These are phyloP conservation scores for Exserohilum rostratum DNA, from an alignment of 2,329 filamentous ascomycete species.

Conservation along the genomic window DNA sequence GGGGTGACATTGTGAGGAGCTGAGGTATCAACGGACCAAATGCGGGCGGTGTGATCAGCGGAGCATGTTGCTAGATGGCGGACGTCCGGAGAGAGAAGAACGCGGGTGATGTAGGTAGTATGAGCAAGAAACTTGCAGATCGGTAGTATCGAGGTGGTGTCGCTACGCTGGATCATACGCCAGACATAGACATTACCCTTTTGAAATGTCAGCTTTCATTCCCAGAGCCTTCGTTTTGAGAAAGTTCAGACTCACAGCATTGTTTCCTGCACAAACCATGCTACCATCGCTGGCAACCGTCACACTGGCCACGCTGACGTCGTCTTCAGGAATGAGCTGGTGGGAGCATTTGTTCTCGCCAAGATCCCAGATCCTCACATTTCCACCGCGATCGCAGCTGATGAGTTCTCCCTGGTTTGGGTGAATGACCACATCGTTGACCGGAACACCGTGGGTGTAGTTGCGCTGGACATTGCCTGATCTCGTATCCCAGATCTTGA, in stretches of 20 bases:
- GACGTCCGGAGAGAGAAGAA: slow-evolving; percentile 89
- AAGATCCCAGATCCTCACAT: slow-evolving; percentile 93
- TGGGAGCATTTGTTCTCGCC: slow-evolving; percentile 97
- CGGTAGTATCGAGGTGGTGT: slow-evolving; percentile 82
- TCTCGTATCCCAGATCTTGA: slow-evolving; percentile 96
- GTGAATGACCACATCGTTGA: slow-evolving; percentile 99
- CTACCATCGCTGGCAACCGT: slow-evolving; percentile 95
- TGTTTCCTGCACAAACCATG: slow-evolving; percentile 91
- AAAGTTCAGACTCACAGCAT: slow-evolving; percentile 65
- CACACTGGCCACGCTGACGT: slow-evolving; percentile 90
- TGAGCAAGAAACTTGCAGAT: slow-evolving; percentile 90
- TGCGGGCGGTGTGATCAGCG: slow-evolving; percentile 92
- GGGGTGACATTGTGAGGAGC: slow-evolving; percentile 44
- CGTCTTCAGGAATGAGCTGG: slow-evolving; percentile 94
- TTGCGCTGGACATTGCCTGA: slow-evolving; percentile 87
- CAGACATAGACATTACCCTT: slow-evolving; percentile 97
- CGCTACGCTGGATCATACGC: slow-evolving; percentile 84
- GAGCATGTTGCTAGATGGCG: slow-evolving; percentile 94
- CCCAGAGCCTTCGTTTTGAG: neutral
- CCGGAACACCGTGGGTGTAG: slow-evolving; percentile 86
- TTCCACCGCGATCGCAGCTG: slow-evolving; percentile 90
- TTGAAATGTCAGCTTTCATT: slow-evolving; percentile 1
- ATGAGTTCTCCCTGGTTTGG: slow-evolving; percentile 98
- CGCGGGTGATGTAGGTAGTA: slow-evolving; percentile 89
- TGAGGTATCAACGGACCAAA: slow-evolving; percentile 81